Evolutionary conservation across 768 basidiomycete genomes (phyloP), one percentile per base, ranked within the genome.

Genomic region (Rhizopogon vinicolor): DNA sequence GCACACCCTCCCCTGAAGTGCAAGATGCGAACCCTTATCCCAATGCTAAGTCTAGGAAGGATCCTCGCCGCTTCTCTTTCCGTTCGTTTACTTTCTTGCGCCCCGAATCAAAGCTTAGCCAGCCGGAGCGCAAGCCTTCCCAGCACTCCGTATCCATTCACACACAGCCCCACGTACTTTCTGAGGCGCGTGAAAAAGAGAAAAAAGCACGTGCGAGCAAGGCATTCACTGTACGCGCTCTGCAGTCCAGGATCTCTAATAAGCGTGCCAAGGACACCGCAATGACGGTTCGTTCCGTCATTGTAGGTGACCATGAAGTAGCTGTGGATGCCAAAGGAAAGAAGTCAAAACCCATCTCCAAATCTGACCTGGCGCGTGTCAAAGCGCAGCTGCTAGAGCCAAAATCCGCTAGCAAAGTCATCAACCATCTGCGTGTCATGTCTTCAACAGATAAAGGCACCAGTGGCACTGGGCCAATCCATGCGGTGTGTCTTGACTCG

Each of bases 401-500:
- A 18, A 85, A 86, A 66, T 73, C 78, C 13, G 90, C 89, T 19
- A 82, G 82, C 65, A 83, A 79, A 62, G 74, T 93, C 56, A 89
- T 92, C 58, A 74, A 79, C n/a, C 83, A 91, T 46, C 76, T 93
- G 13, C 83, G 80, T 41, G 61, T 72, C 7, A 74, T 92, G 41
- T 81, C 91, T n/a, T 40, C 54, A 45, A 9, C 29, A 9, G 61
- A 60, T 35, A 13, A 61, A 18, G 49, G 57, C 9, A 41, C 58
- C 1, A 51, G 60, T 25, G 33, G 46, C 48, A 68, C 68, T 51
- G 63, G 73, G 3, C 88, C 88, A 19, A 89, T 92, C 29, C 90
- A 86, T 62, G 91, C 89, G 0, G 89, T 91, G 19, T 92, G 87
- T 62, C 77, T 93, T 40, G 78, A 75, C 31, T 75, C 76, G 59